phyloP scores from a whole-genome alignment of 371 early-diverging fungal genomes.

The Rhizopus microsporus region DNA sequence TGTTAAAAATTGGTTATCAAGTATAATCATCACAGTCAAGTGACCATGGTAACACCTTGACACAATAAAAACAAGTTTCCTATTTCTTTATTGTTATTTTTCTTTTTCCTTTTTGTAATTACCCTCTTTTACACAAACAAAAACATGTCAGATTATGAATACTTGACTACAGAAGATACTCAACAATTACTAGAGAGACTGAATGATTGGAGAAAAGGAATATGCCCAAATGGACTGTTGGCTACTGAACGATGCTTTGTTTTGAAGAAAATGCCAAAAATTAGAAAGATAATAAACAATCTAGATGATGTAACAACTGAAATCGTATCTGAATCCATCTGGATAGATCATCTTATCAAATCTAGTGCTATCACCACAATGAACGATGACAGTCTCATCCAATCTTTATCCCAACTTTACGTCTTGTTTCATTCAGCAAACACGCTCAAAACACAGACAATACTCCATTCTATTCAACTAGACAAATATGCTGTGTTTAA shows the following conservation, averaged over 20 bases:
- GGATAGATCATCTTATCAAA: slow-evolving; percentile 36
- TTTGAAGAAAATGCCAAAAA: slow-evolving; percentile 24
- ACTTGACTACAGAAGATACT: slow-evolving; percentile 20
- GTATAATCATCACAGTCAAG: not conserved
- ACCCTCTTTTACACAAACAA: not conserved
- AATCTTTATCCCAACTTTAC: slow-evolving; percentile 34
- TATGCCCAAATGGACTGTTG: slow-evolving; percentile 35
- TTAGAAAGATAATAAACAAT: slow-evolving; percentile 10
- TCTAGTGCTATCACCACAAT: slow-evolving; percentile 33
- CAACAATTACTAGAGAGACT: slow-evolving; percentile 26
- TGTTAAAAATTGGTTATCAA: slow-evolving; percentile 1
- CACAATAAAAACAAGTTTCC: not conserved
- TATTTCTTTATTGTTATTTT: not conserved
- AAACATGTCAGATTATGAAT: slow-evolving; percentile 3
- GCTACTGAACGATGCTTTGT: slow-evolving; percentile 25
- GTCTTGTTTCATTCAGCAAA: slow-evolving; percentile 32
- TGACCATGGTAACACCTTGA: not conserved
- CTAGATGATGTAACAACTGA: slow-evolving; percentile 17
- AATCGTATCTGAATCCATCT: slow-evolving; percentile 38
- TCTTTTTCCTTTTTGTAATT: not conserved
- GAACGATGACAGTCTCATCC: slow-evolving; percentile 36
- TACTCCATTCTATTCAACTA: slow-evolving; percentile 28
- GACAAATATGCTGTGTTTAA: slow-evolving; percentile 39
- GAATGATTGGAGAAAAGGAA: slow-evolving; percentile 36
- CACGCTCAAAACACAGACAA: slow-evolving; percentile 7